Conservation (phyloP, 805 yeast genomes). For the Saturnispora sekii region DNA sequence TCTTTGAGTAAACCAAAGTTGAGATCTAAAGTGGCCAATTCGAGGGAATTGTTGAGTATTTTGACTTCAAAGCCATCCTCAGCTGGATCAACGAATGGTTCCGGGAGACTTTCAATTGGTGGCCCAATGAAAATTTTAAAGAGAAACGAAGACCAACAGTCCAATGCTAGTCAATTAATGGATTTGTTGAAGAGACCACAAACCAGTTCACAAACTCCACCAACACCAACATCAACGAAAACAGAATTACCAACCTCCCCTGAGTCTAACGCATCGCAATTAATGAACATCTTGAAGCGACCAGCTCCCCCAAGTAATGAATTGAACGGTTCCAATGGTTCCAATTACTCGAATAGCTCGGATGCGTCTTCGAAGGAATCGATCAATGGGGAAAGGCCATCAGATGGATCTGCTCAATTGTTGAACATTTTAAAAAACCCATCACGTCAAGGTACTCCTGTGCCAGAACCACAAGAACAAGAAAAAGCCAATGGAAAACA, state of each 20-base stretch:
- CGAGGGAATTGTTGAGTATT: constrained; percentile 25
- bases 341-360: not conserved
- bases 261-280: not conserved
- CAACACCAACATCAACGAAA: not conserved
- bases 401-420: constrained; percentile 4
- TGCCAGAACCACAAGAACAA: not conserved
- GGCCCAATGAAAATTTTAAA: constrained; percentile 8
- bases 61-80: constrained; percentile 15
- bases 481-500: not conserved
- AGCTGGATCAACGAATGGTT: not conserved
- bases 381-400: constrained; percentile 6
- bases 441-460: not conserved
- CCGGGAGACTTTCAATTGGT: not conserved
- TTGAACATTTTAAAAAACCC: constrained; percentile 8
- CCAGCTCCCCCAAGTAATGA: not conserved
- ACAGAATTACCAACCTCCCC: not conserved
- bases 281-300: constrained; percentile 10
- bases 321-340: not conserved
- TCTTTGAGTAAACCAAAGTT: constrained; percentile 26
- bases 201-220: not conserved
- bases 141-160: constrained; percentile 5
- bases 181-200: constrained; percentile 3
- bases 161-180: constrained; percentile 3
- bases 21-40: constrained; percentile 25
- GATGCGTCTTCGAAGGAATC: constrained; percentile 3